Conservation (phyloP, 1,284 basidiomycete species). For the Singerocomus inundabilis region DNA sequence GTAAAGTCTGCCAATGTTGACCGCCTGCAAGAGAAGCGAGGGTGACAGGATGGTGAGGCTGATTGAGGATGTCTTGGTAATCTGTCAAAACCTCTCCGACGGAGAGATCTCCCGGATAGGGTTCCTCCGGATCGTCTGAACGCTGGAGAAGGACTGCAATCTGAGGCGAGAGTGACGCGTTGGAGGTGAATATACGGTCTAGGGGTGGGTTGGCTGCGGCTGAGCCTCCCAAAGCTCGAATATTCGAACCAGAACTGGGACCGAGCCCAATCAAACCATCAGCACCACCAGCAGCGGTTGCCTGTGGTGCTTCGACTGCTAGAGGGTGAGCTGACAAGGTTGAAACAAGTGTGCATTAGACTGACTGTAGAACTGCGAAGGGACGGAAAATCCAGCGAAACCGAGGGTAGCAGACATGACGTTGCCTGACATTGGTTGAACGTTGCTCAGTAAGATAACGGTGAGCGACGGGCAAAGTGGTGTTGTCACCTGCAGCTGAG, state of each 20-base stretch:
- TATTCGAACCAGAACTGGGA: constrained; percentile 43
- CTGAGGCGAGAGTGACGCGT: constrained; percentile 53
- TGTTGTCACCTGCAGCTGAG: constrained; percentile 17
- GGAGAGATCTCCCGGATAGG: constrained; percentile 47
- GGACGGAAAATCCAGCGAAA: constrained; percentile 53
- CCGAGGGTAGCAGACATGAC: constrained; percentile 52
- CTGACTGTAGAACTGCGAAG: constrained; percentile 64
- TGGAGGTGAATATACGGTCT: constrained; percentile 61
- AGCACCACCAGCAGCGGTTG: constrained; percentile 31
- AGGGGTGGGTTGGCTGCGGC: constrained; percentile 49
- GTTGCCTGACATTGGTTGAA: constrained; percentile 35
- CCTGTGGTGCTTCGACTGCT: constrained; percentile 23
- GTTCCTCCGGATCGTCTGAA: constrained; percentile 40
- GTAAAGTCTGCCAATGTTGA: constrained; percentile 53
- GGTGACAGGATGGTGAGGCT: constrained; percentile 45
- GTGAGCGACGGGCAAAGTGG: not conserved
- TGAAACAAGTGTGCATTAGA: constrained; percentile 3
- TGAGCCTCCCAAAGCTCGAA: constrained; percentile 10
- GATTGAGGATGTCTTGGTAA: constrained; percentile 38
- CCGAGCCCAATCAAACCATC: constrained; percentile 53
- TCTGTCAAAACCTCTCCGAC: constrained; percentile 46
- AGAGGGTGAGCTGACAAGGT: not conserved
- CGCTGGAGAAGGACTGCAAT: constrained; percentile 56
- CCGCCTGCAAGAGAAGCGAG: constrained; percentile 34
- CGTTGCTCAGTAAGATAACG: not conserved